Evolutionary conservation across 2,329 filamentous ascomycete genomes (phyloP), one percentile per base, ranked within the genome.

Genomic region (Sodiomyces alkalinus): DNA sequence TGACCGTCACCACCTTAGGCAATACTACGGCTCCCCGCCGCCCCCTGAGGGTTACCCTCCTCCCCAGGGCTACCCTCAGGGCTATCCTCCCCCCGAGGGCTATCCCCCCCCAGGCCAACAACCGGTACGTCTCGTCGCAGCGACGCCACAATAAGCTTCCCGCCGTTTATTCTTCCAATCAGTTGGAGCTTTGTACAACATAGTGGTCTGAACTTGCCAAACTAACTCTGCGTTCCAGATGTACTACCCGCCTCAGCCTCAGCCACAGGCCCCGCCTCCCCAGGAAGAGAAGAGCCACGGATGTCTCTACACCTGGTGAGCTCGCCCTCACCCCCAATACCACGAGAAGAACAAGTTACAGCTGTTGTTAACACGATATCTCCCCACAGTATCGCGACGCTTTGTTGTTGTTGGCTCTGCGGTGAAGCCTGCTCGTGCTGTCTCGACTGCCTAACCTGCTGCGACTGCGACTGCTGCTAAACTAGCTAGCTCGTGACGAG

Each of bases 331-430:
- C 17, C 13, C 19, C 11, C 22, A 25, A 13, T 24, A 15, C 26
- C 36, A n/a, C n/a, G n/a, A n/a, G n/a, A n/a, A n/a, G n/a, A n/a
- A n/a, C n/a, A n/a, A n/a, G n/a, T n/a, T n/a, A n/a, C n/a, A n/a
- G n/a, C n/a, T n/a, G n/a, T n/a, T n/a, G n/a, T n/a, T n/a, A n/a
- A n/a, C n/a, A n/a, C n/a, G 11, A 34, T 22, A 11, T 6, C 7
- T 5, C 20, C 25, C 15, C 24, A n/a, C n/a, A 56, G 53, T 37
- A 33, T 58, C 16, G 55, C 55, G 27, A 48, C 55, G 14, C 37
- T 58, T 33, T 58, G 55, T 45, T 58, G 55, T 42, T 58, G 55
- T 34, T 58, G 53, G 52, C 42, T 58, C 27, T 58, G 55, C 34
- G 55, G 54, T 4, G 53, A 58, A 38, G 50, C 53, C 4, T 58